These are phyloP conservation scores for Solanum chilense DNA, from an alignment of 257 asterid genomes.

Conservation along the genomic window DNA sequence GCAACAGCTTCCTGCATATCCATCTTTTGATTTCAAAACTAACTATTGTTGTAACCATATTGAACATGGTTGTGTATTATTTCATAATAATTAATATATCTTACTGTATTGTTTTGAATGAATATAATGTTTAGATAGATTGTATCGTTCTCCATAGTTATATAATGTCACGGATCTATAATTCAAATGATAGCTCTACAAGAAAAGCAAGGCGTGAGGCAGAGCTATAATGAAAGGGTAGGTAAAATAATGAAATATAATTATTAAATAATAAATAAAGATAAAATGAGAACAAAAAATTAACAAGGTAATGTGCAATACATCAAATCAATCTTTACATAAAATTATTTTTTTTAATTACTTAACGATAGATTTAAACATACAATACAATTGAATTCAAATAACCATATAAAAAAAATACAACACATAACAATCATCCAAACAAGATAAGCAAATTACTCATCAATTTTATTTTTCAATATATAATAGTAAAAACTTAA, in stretches of 20 bases:
- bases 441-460: background rate
- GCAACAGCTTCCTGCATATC: constrained; percentile 72
- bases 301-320: no score
- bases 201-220: background rate
- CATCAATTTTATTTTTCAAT: no score
- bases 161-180: background rate
- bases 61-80: no score
- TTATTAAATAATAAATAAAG: no score
- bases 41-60: background rate
- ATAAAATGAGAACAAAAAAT: no score
- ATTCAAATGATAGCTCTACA: no score
- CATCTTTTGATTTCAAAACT: background rate
- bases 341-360: no score
- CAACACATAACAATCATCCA: background rate
- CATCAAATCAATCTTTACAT: background rate
- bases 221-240: background rate
- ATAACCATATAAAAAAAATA: background rate
- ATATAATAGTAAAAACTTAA: no score
- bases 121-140: no score
- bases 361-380: background rate
- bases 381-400: no score
- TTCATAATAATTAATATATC: no score
- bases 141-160: background rate
- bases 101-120: no score
- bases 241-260: background rate